Percentiles rank a stretch among this genome's conserved stretches.
Evolutionary conservation across 331 rosid genomes (phyloP).

Genomic region (Malus hybrid): DNA sequence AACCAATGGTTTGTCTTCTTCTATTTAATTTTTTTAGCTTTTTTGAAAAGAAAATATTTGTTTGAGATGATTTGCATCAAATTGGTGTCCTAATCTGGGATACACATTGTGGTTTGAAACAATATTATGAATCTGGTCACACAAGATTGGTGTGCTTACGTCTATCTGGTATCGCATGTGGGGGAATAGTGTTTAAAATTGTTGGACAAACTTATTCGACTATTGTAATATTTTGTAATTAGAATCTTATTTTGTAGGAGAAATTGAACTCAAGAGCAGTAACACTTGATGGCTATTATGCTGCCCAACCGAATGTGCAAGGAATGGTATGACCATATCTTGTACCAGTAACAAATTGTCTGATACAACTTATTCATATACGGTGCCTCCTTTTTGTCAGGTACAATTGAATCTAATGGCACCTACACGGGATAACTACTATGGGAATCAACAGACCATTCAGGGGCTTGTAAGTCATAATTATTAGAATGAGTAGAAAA

Average conservation of each 20-base stretch:
- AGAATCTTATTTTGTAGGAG: conserved; percentile 48
- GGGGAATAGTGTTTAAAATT: background rate
- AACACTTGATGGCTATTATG: conserved; percentile 76
- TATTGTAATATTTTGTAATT: background rate
- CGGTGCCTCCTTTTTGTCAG: conserved; percentile 16
- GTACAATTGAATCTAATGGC: conserved; percentile 89
- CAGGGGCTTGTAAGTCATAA: conserved; percentile 77
- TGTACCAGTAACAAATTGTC: background rate
- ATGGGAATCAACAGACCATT: conserved; percentile 82
- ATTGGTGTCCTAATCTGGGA: background rate
- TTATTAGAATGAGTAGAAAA: background rate
- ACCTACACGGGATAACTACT: conserved; percentile 89
- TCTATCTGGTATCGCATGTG: background rate
- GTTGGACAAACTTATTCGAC: background rate
- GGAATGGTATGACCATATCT: conserved; percentile 72
- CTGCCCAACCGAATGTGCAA: conserved; percentile 70
- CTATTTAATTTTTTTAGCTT: background rate
- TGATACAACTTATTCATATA: too few relatives aligned
- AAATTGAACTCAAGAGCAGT: conserved; percentile 75
- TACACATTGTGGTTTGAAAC: background rate
- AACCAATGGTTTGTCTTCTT: conserved; percentile 81
- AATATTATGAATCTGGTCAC: background rate
- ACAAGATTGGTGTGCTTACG: background rate
- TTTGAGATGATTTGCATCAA: conserved; percentile 2
- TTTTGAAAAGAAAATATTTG: background rate